Conservation (phyloP, 805 yeast genomes). For the Candida berthetii region DNA sequence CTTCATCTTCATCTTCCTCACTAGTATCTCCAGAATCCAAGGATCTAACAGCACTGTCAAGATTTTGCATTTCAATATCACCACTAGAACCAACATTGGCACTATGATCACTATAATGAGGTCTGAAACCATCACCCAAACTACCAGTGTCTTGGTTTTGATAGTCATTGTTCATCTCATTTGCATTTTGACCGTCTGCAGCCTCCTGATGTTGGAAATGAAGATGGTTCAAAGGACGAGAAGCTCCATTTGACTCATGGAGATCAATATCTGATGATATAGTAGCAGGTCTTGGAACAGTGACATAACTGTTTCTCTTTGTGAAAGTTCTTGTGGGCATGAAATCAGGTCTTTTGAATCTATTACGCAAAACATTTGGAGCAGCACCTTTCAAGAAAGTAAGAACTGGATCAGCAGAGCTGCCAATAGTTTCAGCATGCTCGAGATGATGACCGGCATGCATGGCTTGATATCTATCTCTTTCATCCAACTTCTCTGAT, state of each 20-base stretch:
- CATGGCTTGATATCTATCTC: conserved; percentile 41
- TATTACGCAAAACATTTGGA: conserved; percentile 17
- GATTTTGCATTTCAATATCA: background rate
- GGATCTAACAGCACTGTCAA: background rate
- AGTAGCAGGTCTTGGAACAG: background rate
- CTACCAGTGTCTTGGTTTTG: background rate
- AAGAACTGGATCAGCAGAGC: conserved; percentile 18
- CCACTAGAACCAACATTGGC: background rate
- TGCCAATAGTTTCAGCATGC: conserved; percentile 16
- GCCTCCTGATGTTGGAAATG: background rate
- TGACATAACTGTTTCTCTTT: background rate
- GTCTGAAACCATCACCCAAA: background rate
- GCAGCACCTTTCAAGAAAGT: conserved; percentile 22
- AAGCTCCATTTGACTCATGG: background rate
- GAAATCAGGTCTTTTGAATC: conserved; percentile 17
- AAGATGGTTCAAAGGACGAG: background rate
- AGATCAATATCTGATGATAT: background rate
- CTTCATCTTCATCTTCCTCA: background rate
- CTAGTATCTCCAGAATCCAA: background rate
- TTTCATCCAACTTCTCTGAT: conserved; percentile 52
- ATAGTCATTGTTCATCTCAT: background rate
- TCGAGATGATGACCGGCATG: conserved; percentile 13
- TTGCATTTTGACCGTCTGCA: background rate
- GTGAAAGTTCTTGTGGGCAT: conserved; percentile 3
- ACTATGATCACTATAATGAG: background rate